A percentile compares a stretch with the other conserved stretches of the same genome.
Evolutionary conservation across 768 basidiomycete species (phyloP).

Genomic region (Mycena haematopus): DNA sequence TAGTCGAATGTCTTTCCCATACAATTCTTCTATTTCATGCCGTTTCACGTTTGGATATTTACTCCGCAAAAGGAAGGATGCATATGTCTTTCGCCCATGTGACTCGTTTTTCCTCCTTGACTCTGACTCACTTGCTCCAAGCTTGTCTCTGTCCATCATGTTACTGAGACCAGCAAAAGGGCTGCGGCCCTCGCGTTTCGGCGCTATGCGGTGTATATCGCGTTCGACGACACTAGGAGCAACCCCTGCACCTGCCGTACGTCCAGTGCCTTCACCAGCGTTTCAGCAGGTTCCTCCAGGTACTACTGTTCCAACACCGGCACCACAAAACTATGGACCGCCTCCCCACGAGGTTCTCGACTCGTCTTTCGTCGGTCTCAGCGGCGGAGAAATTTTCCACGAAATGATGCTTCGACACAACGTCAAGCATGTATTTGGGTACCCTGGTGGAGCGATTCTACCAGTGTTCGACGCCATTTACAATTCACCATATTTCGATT

Average conservation of each 20-base stretch:
- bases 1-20: constrained; percentile 27
- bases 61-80: too few relatives aligned
- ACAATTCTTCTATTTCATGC: constrained; percentile 13
- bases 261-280: constrained; percentile 24
- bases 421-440: constrained; percentile 97
- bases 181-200: constrained; percentile 26
- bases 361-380: constrained; percentile 89
- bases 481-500: constrained; percentile 93
- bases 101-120: constrained; percentile 9
- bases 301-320: constrained; percentile 40
- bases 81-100: background rate
- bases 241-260: constrained; percentile 19
- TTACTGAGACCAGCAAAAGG: constrained; percentile 16
- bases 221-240: constrained; percentile 27
- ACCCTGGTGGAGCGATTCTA: constrained; percentile 97
- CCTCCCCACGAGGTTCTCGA: constrained; percentile 63
- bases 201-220: constrained; percentile 21
- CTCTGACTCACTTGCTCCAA: constrained; percentile 12
- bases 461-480: constrained; percentile 99
- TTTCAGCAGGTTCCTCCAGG: constrained; percentile 57
- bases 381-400: constrained; percentile 97
- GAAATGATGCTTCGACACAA: constrained; percentile 99
- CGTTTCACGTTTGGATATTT: background rate
- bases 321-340: constrained; percentile 39
- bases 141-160: constrained; percentile 16